Conservation (phyloP, 306 rosid genomes). For the Carpinus viminea region DNA sequence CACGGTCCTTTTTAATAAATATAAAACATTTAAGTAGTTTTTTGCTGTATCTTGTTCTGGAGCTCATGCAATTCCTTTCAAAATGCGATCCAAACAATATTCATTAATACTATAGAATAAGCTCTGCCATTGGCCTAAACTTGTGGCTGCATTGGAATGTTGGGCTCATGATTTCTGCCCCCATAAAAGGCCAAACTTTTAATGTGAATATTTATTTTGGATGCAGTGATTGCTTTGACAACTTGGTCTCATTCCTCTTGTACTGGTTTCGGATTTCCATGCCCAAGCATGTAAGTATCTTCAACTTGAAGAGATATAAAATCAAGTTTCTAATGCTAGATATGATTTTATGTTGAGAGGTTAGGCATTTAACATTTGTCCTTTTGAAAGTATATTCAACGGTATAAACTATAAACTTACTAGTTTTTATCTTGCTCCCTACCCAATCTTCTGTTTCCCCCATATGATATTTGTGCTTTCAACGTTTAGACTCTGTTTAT, state of each 20-base stretch:
- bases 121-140: neutral
- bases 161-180: neutral
- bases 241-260: conserved; percentile 76
- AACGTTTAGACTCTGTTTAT: neutral
- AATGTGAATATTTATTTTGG: conserved; percentile 17
- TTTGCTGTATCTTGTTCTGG: neutral
- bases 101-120: neutral
- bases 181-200: conserved; percentile 1
- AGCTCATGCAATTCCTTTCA: neutral
- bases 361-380: neutral
- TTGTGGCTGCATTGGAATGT: neutral
- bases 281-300: conserved; percentile 60
- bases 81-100: neutral
- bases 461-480: neutral
- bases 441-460: neutral
- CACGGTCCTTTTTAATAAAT: neutral
- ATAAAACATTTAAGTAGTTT: too few species aligned
- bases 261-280: conserved; percentile 83
- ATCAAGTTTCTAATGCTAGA: neutral
- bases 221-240: conserved; percentile 78
- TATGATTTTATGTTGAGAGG: neutral
- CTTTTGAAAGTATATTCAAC: neutral
- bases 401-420: neutral
- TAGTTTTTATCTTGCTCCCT: neutral
- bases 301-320: conserved; percentile 15